Conservation (phyloP, 768 basidiomycete species). For the Xerocomellus dryophilus region DNA sequence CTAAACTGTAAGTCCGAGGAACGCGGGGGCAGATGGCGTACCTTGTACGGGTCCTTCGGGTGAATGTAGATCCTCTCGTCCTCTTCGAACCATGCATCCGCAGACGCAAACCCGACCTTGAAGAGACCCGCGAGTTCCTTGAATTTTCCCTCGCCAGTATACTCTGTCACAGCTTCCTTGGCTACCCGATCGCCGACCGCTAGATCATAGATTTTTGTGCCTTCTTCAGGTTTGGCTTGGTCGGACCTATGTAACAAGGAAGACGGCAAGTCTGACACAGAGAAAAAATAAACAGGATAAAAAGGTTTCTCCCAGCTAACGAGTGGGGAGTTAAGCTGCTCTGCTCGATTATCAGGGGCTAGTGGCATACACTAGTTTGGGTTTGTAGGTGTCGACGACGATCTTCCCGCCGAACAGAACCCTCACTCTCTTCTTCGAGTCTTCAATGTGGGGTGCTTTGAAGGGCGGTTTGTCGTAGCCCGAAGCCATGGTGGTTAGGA, state of each 20-base stretch:
- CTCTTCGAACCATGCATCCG: constrained; percentile 69
- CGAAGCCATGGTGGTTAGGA: constrained; percentile 14
- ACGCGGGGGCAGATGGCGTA: constrained; percentile 16
- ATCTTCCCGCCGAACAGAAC: constrained; percentile 50
- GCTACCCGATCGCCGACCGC: constrained; percentile 41
- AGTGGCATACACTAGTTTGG: constrained; percentile 55
- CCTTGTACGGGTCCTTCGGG: constrained; percentile 70
- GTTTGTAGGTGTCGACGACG: constrained; percentile 52
- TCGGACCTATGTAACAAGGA: constrained; percentile 38
- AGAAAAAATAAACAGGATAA: constrained; percentile 59
- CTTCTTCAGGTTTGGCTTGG: constrained; percentile 29
- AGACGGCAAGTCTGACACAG: constrained; percentile 41
- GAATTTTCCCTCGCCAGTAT: constrained; percentile 26
- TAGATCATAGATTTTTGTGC: constrained; percentile 43
- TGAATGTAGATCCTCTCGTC: constrained; percentile 60
- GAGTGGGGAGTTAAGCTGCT: not conserved
- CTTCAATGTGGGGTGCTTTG: constrained; percentile 46
- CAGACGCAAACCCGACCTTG: constrained; percentile 46
- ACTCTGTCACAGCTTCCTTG: constrained; percentile 38
- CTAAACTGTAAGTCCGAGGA: not conserved
- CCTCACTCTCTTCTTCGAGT: constrained; percentile 48
- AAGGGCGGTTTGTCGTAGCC: constrained; percentile 32
- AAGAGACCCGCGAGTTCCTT: constrained; percentile 45
- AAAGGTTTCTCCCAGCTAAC: constrained; percentile 54
- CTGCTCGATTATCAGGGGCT: not conserved